phyloP scores from a whole-genome alignment of 352 stramenopile species.

The Globisporangium perplexum region DNA sequence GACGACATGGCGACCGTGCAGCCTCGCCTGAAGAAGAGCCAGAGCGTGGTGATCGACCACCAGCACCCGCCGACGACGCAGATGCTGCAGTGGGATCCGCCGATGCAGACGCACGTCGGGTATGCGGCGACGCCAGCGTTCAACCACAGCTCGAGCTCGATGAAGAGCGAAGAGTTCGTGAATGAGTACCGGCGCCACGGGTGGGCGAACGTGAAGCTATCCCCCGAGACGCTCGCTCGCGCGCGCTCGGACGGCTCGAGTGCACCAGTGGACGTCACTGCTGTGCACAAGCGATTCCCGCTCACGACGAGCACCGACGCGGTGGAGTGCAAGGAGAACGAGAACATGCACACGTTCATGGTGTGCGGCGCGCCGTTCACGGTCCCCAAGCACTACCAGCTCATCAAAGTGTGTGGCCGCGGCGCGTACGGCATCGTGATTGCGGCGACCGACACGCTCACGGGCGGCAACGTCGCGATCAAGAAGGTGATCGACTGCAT shows the following conservation, averaged over 20 bases:
- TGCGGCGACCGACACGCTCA: constrained; percentile 73
- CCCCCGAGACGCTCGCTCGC: constrained; percentile 43
- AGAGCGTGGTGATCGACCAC: constrained; percentile 68
- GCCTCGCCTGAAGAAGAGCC: constrained; percentile 67
- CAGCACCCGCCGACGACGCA: constrained; percentile 60
- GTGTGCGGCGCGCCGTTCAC: constrained; percentile 86
- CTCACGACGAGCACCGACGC: constrained; percentile 32
- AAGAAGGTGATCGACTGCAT: constrained; percentile 92
- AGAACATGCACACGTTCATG: constrained; percentile 87
- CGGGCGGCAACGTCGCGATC: constrained; percentile 83
- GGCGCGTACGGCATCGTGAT: constrained; percentile 89
- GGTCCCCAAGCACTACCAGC: constrained; percentile 79
- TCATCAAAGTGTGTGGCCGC: constrained; percentile 86
- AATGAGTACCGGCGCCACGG: constrained; percentile 53
- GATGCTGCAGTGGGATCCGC: constrained; percentile 72
- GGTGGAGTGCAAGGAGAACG: constrained; percentile 80
- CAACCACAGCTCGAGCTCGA: constrained; percentile 9
- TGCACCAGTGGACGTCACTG: constrained; percentile 22
- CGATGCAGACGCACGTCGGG: constrained; percentile 13
- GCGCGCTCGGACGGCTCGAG: constrained; percentile 49
- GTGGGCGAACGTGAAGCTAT: constrained; percentile 79
- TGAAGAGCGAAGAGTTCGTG: constrained; percentile 36
- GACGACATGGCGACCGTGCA: constrained; percentile 24
- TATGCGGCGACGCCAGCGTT: constrained; percentile 28
- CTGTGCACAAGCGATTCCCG: constrained; percentile 37